These are phyloP conservation scores for Cryptococcus wingfieldii DNA, from an alignment of 1,284 basidiomycete species.

Conservation along the genomic window DNA sequence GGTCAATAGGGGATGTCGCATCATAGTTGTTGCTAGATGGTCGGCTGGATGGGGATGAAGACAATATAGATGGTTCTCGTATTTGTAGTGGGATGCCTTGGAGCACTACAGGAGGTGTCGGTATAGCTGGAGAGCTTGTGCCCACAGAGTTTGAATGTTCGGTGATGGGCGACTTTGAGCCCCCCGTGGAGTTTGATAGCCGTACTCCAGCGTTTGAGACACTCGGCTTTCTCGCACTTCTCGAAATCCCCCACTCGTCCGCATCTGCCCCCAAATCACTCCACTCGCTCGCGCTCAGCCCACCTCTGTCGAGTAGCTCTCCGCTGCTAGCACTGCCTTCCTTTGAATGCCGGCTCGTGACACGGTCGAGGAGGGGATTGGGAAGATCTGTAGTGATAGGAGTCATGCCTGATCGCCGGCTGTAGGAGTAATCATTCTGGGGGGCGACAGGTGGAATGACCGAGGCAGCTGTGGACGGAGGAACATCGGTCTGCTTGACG, in stretches of 20 bases:
- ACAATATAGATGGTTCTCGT: constrained; percentile 4
- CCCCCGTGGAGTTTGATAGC: constrained; percentile 16
- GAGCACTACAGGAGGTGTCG: constrained; percentile 12
- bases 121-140: constrained; percentile 18
- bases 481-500: constrained; percentile 50
- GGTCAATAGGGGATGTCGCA: constrained; percentile 6
- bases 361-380: constrained; percentile 12
- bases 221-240: constrained; percentile 3
- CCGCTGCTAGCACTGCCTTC: constrained; percentile 41
- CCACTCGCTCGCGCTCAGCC: constrained; percentile 23
- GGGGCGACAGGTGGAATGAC: constrained; percentile 32
- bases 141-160: constrained; percentile 15
- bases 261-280: constrained; percentile 24
- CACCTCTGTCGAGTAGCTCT: constrained; percentile 24
- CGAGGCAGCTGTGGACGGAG: constrained; percentile 33
- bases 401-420: constrained; percentile 20
- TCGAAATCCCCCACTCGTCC: constrained; percentile 13
- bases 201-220: constrained; percentile 1
- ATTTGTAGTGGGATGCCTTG: constrained; percentile 3
- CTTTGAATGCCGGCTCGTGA: constrained; percentile 37
- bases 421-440: constrained; percentile 7
- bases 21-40: constrained; percentile 8
- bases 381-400: constrained; percentile 28
- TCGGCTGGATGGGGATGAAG: constrained; percentile 11
- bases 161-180: constrained; percentile 24